Evolutionary conservation across 345 rosid species (phyloP).

Genomic region (Adansonia digitata): DNA sequence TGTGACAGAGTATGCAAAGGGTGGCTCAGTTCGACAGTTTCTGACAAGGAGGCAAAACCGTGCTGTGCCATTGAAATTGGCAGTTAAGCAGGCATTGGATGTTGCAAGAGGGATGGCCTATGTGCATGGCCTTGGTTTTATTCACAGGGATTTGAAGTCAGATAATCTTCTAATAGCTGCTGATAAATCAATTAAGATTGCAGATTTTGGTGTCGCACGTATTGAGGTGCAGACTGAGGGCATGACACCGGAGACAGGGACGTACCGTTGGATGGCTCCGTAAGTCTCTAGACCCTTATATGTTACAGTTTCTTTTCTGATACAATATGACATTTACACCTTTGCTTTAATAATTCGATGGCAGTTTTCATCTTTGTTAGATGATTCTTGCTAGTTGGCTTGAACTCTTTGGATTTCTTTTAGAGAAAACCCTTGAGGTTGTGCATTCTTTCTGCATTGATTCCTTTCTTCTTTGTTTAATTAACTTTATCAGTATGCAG

Average conservation of each 20-base stretch:
- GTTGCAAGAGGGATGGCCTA: slow-evolving; percentile 51
- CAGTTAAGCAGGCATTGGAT: slow-evolving; percentile 48
- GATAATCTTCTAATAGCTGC: slow-evolving; percentile 48
- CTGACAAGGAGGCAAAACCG: slow-evolving; percentile 36
- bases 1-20: slow-evolving; percentile 45
- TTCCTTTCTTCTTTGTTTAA: neutral
- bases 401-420: neutral
- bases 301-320: slow-evolving; percentile 8
- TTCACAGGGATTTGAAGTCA: slow-evolving; percentile 50
- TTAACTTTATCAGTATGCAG: neutral
- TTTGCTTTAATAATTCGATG: neutral
- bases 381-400: neutral
- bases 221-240: slow-evolving; percentile 49
- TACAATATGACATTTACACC: neutral
- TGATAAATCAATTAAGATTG: slow-evolving; percentile 47
- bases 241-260: slow-evolving; percentile 61
- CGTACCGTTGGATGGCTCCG: slow-evolving; percentile 64
- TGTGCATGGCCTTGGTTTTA: slow-evolving; percentile 45
- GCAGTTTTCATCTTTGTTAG: neutral
- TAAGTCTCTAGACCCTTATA: slow-evolving; percentile 23
- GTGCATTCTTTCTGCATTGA: neutral
- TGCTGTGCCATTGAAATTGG: slow-evolving; percentile 45
- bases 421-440: neutral
- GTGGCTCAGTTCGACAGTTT: slow-evolving; percentile 46
- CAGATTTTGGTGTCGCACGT: slow-evolving; percentile 53